Conservation (phyloP, 2,329 filamentous ascomycete genomes). For the Aspergillus novoparasiticus region DNA sequence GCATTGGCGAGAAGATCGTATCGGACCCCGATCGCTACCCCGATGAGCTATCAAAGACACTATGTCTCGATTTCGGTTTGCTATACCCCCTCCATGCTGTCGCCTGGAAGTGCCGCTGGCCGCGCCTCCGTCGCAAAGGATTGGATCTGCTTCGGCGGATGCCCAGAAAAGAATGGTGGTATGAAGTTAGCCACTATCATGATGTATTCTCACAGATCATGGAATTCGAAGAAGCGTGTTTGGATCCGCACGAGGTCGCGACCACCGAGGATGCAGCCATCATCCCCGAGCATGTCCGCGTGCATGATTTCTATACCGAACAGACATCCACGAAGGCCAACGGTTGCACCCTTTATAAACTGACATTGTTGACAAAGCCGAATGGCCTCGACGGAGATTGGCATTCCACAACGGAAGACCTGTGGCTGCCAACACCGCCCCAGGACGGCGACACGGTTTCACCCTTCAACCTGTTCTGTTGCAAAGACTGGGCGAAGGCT, state of each 20-base stretch:
- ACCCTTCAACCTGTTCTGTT: constrained; percentile 3
- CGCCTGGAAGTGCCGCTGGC: constrained; percentile 28
- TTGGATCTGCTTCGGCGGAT: constrained; percentile 20
- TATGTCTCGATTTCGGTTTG: constrained; percentile 20
- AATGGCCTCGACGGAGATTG: background rate
- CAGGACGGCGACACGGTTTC: background rate
- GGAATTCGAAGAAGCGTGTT: constrained; percentile 18
- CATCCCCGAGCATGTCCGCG: constrained; percentile 15
- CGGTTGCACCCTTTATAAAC: constrained; percentile 4
- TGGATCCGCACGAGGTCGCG: background rate
- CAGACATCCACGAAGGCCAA: background rate
- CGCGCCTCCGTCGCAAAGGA: constrained; percentile 19
- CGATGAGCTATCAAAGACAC: constrained; percentile 12
- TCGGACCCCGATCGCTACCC: constrained; percentile 8
- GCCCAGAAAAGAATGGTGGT: constrained; percentile 18
- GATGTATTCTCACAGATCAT: constrained; percentile 20
- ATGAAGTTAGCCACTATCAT: constrained; percentile 17
- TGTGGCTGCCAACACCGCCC: background rate
- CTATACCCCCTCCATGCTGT: constrained; percentile 23
- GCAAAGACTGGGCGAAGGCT: background rate
- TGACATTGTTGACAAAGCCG: constrained; percentile 18
- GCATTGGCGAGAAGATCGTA: constrained; percentile 8
- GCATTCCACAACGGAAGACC: constrained; percentile 11
- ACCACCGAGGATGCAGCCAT: background rate
- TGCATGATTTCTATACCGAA: constrained; percentile 17